A percentile compares a stretch with the other conserved stretches of the same genome.
Conservation (phyloP, 495 filamentous ascomycete species). For the Apiosordaria backusii region DNA sequence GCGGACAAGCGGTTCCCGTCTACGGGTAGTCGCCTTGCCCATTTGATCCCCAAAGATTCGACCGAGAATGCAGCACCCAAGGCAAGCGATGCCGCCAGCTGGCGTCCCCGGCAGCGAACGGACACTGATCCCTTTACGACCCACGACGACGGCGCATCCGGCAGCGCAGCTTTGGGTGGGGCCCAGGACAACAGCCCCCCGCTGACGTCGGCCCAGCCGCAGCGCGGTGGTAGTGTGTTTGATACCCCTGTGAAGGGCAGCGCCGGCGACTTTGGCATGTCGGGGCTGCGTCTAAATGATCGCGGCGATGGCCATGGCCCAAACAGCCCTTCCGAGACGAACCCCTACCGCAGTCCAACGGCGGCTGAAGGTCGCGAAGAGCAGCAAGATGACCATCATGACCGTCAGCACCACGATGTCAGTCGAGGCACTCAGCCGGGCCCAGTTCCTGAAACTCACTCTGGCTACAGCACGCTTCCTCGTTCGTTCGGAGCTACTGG, state of each 20-base stretch:
- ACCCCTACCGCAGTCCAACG: constrained; percentile 90
- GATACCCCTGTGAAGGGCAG: constrained; percentile 59
- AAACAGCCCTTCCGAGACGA: constrained; percentile 89
- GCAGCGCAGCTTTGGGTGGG: constrained; percentile 77
- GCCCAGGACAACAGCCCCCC: constrained; percentile 69
- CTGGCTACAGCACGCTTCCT: constrained; percentile 45
- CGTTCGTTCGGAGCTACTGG: constrained; percentile 42
- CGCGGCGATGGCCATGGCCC: constrained; percentile 48
- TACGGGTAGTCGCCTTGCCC: constrained; percentile 72
- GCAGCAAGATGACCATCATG: constrained; percentile 63
- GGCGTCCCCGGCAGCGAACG: constrained; percentile 57
- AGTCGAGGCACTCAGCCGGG: constrained; percentile 38
- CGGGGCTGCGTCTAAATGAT: constrained; percentile 64
- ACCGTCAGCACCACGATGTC: constrained; percentile 51
- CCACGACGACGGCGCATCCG: constrained; percentile 55
- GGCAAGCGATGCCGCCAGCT: constrained; percentile 33
- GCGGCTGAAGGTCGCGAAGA: constrained; percentile 57
- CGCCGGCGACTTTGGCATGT: constrained; percentile 72
- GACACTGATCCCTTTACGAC: constrained; percentile 81
- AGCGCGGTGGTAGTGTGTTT: constrained; percentile 39
- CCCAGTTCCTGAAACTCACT: constrained; percentile 39
- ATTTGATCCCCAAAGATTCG: constrained; percentile 73
- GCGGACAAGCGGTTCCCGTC: constrained; percentile 74
- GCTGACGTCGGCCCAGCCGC: constrained; percentile 35
- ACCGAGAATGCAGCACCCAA: constrained; percentile 57